phyloP scores from a whole-genome alignment of 1,284 basidiomycete species.

The Microbotryum silenes-acaulis region DNA sequence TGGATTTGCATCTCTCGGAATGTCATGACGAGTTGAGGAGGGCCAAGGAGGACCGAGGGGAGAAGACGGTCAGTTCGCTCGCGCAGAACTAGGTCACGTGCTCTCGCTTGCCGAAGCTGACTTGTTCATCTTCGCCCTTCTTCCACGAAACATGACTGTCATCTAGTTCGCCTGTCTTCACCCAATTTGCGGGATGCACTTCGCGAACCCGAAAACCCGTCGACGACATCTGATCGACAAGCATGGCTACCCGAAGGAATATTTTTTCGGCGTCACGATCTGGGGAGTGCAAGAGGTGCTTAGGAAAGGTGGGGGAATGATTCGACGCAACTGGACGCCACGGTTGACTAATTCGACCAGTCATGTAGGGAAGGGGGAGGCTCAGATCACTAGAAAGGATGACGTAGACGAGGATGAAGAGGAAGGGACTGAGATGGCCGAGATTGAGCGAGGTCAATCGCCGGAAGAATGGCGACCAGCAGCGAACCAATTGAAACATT shows the following conservation, averaged over 20 bases:
- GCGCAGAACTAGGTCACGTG: not conserved
- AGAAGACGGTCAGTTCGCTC: conserved; percentile 64
- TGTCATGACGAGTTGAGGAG: conserved; percentile 74
- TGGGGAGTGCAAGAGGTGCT: conserved; percentile 54
- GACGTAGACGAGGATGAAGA: not conserved
- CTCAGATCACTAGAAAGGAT: not conserved
- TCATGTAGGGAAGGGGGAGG: too few relatives aligned
- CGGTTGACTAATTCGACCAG: not conserved
- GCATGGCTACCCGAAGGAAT: conserved; percentile 75
- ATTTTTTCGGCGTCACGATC: conserved; percentile 79
- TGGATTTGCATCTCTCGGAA: conserved; percentile 78
- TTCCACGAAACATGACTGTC: conserved; percentile 5
- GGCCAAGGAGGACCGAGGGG: conserved; percentile 66
- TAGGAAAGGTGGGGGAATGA: conserved; percentile 17
- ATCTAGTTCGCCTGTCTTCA: conserved; percentile 73
- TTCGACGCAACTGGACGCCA: conserved; percentile 20
- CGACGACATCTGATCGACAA: conserved; percentile 70
- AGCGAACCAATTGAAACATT: not conserved
- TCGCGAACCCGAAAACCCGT: conserved; percentile 65
- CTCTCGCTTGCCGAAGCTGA: not conserved
- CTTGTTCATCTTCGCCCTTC: not conserved
- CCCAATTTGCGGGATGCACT: conserved; percentile 55
- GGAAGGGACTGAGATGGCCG: not conserved
- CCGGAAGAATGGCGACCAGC: not conserved
- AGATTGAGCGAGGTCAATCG: not conserved